phyloP scores from a whole-genome alignment of 1,139 yeast genomes.

The Blastobotrys ciferrii region DNA sequence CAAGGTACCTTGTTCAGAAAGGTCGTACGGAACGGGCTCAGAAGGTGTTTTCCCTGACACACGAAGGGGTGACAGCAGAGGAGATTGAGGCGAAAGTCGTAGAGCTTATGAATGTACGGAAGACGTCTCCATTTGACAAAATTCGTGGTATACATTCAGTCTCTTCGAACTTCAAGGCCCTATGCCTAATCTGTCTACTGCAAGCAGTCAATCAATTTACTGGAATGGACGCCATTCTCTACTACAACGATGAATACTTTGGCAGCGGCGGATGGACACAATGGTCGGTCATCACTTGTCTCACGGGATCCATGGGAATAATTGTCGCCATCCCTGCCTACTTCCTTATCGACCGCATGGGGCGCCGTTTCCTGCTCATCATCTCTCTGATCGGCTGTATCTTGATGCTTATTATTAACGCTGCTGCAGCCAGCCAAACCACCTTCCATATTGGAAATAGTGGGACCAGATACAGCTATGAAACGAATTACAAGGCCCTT shows the following conservation, averaged over 20 bases:
- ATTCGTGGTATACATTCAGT: background rate
- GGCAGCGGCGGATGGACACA: background rate
- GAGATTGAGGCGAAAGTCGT: background rate
- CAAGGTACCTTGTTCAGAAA: background rate
- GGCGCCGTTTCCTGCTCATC: background rate
- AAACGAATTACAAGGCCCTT: background rate
- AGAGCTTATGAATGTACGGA: background rate
- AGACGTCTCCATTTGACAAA: background rate
- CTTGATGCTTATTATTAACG: background rate
- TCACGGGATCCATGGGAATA: background rate
- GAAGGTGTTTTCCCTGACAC: background rate
- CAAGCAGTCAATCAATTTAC: background rate
- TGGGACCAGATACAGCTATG: background rate
- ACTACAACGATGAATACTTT: background rate
- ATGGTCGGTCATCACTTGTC: background rate
- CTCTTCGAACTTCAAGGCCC: background rate
- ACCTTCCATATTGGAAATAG: background rate
- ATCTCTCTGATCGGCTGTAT: background rate
- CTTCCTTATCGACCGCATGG: background rate
- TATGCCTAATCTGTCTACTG: background rate
- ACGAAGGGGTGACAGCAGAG: background rate
- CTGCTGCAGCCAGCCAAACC: background rate
- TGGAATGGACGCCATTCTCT: background rate
- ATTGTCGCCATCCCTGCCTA: background rate
- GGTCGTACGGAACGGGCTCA: background rate